These are phyloP conservation scores for Exophiala spinifera DNA, from an alignment of 2,329 filamentous ascomycete genomes.

Conservation along the genomic window DNA sequence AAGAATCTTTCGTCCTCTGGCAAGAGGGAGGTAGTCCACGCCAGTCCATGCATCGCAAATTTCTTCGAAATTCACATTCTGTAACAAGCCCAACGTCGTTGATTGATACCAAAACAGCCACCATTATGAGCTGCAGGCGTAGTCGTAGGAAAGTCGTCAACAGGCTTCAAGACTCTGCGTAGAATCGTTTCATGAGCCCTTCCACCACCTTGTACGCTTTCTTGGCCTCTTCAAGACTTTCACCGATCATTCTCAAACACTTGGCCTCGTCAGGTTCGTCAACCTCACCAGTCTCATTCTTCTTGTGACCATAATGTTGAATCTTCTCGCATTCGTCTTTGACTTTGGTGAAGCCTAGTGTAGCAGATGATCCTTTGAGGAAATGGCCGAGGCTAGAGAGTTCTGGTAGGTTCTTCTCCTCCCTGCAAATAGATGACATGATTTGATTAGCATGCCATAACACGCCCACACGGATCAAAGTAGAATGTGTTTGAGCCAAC, in stretches of 20 bases:
- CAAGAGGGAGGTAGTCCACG: neutral
- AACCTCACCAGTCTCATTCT: conserved; percentile 70
- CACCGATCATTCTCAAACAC: conserved; percentile 67
- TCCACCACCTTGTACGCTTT: conserved; percentile 73
- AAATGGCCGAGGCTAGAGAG: conserved; percentile 89
- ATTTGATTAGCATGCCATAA: neutral
- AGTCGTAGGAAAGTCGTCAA: no score
- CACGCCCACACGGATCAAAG: no score
- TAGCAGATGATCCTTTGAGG: conserved; percentile 94
- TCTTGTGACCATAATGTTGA: conserved; percentile 81
- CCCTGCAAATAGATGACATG: conserved; percentile 46
- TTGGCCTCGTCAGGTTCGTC: conserved; percentile 64
- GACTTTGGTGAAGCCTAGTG: conserved; percentile 84
- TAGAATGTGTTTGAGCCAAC: neutral
- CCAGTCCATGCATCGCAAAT: conserved; percentile 1
- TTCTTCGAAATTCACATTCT: neutral
- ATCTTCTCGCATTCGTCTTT: conserved; percentile 95
- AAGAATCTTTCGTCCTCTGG: neutral
- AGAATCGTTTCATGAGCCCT: conserved; percentile 68
- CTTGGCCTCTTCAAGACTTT: conserved; percentile 69
- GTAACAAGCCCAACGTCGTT: conserved; percentile 3
- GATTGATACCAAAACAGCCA: conserved; percentile 1
- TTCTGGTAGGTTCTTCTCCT: conserved; percentile 64
- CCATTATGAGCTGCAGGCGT: neutral
- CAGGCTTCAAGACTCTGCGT: conserved; percentile 44